A percentile compares a stretch with the other conserved stretches of the same genome.
These are phyloP conservation scores for Collybia mongolica DNA, from an alignment of 768 basidiomycete genomes.

Conservation along the genomic window DNA sequence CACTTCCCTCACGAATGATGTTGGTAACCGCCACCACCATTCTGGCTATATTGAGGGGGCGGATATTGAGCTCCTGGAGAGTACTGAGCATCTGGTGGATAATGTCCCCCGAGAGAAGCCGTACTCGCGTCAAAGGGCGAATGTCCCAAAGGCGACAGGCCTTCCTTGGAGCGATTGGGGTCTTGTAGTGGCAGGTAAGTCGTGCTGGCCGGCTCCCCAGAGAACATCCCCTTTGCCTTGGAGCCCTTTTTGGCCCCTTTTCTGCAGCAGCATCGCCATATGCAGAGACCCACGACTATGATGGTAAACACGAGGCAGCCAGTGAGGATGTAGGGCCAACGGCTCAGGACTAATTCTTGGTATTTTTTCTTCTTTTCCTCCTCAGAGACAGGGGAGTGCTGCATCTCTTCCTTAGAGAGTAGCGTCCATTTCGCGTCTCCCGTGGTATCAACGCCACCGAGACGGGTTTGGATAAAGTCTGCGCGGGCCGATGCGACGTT, in stretches of 20 bases:
- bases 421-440: slow-evolving; percentile 54
- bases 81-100: slow-evolving; percentile 8
- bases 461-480: slow-evolving; percentile 67
- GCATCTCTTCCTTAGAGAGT: slow-evolving; percentile 55
- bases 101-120: slow-evolving; percentile 2
- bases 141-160: slow-evolving; percentile 4
- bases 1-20: too few species aligned
- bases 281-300: slow-evolving; percentile 42
- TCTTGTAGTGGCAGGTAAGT: slow-evolving; percentile 31
- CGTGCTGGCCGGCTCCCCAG: slow-evolving; percentile 21
- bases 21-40: too few species aligned
- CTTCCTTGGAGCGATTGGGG: slow-evolving; percentile 11
- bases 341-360: slow-evolving; percentile 63
- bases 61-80: slow-evolving; percentile 8
- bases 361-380: slow-evolving; percentile 67
- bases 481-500: slow-evolving; percentile 47
- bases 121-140: too few species aligned
- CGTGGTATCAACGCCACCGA: slow-evolving; percentile 58
- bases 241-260: slow-evolving; percentile 19
- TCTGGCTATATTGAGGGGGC: slow-evolving; percentile 3
- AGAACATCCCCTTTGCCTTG: slow-evolving; percentile 15
- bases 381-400: slow-evolving; percentile 61
- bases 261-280: slow-evolving; percentile 64
- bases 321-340: slow-evolving; percentile 70
- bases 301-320: slow-evolving; percentile 55